phyloP scores from a whole-genome alignment of 169 alveolate genomes.

The Cystoisospora suis region DNA sequence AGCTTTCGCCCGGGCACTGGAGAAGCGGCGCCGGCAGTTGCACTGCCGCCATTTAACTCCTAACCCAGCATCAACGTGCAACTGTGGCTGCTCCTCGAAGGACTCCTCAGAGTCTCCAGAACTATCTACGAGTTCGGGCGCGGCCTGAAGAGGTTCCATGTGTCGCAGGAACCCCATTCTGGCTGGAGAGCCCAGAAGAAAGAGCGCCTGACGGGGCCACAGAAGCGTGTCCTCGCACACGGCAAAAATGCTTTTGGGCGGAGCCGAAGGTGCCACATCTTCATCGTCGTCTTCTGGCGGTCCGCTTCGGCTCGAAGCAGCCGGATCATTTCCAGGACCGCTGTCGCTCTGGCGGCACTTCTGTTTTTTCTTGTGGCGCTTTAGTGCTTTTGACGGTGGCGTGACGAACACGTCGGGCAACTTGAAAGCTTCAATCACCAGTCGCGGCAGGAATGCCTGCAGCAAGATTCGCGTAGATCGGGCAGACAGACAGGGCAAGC shows the following conservation, averaged over 20 bases:
- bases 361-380: neutral
- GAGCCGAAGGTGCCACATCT: slow-evolving; percentile 19
- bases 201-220: slow-evolving; percentile 60
- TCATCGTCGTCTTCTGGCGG: neutral
- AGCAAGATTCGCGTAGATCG: slow-evolving; percentile 50
- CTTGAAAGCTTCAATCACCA: neutral
- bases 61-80: slow-evolving; percentile 20
- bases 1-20: neutral
- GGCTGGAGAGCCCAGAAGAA: slow-evolving; percentile 26
- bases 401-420: slow-evolving; percentile 21
- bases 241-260: slow-evolving; percentile 36
- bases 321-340: neutral
- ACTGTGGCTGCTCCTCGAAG: neutral
- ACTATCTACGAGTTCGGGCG: neutral
- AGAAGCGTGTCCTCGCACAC: slow-evolving; percentile 42
- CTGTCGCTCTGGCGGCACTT: neutral
- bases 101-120: neutral
- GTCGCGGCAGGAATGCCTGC: slow-evolving; percentile 40
- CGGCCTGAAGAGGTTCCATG: slow-evolving; percentile 30
- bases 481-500: slow-evolving; percentile 46
- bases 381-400: neutral
- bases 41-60: slow-evolving; percentile 30
- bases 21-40: slow-evolving; percentile 14
- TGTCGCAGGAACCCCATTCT: slow-evolving; percentile 30
- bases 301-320: neutral